A percentile compares a stretch with the other conserved stretches of the same genome.
These are phyloP conservation scores for Picocystis sp. DNA, from an alignment of 163 green algal genomes.

Conservation along the genomic window DNA sequence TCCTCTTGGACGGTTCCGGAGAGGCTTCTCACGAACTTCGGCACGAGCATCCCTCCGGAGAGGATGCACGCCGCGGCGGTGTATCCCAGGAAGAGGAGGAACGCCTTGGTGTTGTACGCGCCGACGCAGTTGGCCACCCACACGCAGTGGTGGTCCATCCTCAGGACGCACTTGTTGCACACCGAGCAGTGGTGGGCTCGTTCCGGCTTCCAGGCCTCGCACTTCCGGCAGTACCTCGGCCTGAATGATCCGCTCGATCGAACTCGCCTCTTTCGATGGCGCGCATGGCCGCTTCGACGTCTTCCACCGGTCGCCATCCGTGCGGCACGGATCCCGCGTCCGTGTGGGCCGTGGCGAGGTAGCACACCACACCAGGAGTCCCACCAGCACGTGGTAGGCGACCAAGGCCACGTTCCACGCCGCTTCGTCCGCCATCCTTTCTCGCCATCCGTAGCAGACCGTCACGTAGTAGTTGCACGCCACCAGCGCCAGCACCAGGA, in stretches of 20 bases:
- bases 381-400: conserved; percentile 23
- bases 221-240: conserved; percentile 25
- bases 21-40: conserved; percentile 10
- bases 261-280: not conserved
- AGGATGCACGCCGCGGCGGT: conserved; percentile 19
- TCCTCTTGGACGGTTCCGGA: not conserved
- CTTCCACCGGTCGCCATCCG: conserved; percentile 20
- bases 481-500: conserved; percentile 26
- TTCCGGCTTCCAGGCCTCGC: conserved; percentile 62
- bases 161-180: conserved; percentile 27
- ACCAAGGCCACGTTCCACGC: conserved; percentile 10
- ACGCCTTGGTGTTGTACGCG: conserved; percentile 32
- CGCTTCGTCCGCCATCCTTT: conserved; percentile 3
- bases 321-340: conserved; percentile 23
- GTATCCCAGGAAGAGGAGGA: conserved; percentile 31
- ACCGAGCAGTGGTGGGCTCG: conserved; percentile 63
- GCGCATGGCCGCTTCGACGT: conserved; percentile 9
- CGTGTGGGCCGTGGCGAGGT: conserved; percentile 27
- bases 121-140: conserved; percentile 38
- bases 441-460: conserved; percentile 18
- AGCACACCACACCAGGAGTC: conserved; percentile 33
- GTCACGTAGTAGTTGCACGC: conserved; percentile 26
- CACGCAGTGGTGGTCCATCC: conserved; percentile 42
- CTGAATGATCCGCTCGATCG: conserved; percentile 6
- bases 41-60: conserved; percentile 13